Percentiles rank a stretch among this genome's conserved stretches.
Conservation (phyloP, 352 stramenopile genomes). For the Chrysophaeum taylorii region DNA sequence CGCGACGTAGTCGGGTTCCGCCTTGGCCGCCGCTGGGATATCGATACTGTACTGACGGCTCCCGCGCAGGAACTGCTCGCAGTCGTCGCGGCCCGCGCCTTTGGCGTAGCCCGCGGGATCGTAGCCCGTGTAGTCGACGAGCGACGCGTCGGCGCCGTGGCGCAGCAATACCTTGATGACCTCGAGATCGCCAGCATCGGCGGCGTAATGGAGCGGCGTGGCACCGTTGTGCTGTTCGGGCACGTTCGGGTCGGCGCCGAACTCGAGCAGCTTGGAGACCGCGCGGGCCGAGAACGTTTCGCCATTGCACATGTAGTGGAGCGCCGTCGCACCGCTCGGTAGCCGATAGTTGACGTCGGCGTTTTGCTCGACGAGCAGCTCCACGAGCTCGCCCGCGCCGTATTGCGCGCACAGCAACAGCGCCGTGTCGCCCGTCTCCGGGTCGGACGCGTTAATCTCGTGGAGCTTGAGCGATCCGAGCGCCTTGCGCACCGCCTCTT, state of each 20-base stretch:
- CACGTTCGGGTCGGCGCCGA: background rate
- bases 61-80: background rate
- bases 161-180: constrained; percentile 33
- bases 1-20: no score
- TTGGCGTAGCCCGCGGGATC: constrained; percentile 32
- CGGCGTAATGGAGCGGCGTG: constrained; percentile 39
- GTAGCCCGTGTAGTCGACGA: constrained; percentile 30
- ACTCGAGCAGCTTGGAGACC: background rate
- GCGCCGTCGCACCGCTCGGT: background rate
- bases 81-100: constrained; percentile 18
- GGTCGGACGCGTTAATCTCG: background rate
- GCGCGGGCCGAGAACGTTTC: background rate
- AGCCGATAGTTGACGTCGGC: background rate
- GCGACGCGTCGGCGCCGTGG: constrained; percentile 26
- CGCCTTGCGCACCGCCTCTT: background rate
- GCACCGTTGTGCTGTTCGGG: constrained; percentile 4
- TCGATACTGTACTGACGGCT: background rate
- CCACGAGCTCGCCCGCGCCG: constrained; percentile 6
- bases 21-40: no score
- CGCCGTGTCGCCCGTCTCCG: background rate
- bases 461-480: background rate
- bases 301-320: constrained; percentile 3
- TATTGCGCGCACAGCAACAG: constrained; percentile 6
- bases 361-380: background rate
- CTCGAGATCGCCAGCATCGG: constrained; percentile 27